phyloP scores from a whole-genome alignment of 169 alveolate genomes.

The Plasmodium coatneyi region DNA sequence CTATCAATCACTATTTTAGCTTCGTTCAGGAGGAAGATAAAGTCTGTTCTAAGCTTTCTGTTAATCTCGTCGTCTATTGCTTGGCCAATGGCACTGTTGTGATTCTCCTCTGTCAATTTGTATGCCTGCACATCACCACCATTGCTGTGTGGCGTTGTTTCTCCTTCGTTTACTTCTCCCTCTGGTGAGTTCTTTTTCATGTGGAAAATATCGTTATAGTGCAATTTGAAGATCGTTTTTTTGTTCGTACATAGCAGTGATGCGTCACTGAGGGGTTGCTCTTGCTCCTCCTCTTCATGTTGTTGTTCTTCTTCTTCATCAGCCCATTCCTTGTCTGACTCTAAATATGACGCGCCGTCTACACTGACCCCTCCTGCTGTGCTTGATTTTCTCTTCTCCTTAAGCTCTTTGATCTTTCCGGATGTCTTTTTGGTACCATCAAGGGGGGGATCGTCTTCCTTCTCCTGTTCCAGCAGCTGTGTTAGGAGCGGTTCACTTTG shows the following conservation, averaged over 20 bases:
- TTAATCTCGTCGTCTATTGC: neutral
- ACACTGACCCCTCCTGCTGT: neutral
- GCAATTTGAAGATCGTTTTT: constrained; percentile 2
- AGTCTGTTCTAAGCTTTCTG: neutral
- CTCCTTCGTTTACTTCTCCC: neutral
- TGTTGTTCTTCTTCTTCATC: neutral
- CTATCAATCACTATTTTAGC: constrained; percentile 22
- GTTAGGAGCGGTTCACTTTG: neutral
- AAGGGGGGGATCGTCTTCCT: neutral
- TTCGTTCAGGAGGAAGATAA: constrained; percentile 10
- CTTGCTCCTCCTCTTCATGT: neutral
- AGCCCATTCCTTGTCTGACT: neutral
- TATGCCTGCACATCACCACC: neutral
- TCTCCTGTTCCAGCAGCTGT: neutral
- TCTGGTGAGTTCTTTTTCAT: neutral
- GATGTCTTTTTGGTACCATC: neutral
- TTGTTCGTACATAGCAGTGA: neutral
- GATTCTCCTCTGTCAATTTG: neutral
- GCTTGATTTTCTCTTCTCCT: neutral
- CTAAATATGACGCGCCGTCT: neutral
- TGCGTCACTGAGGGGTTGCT: neutral
- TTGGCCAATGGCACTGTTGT: neutral
- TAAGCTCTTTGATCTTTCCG: neutral
- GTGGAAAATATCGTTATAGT: constrained; percentile 5
- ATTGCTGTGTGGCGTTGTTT: neutral